Evolutionary conservation across 768 basidiomycete genomes (phyloP), one percentile per base, ranked within the genome.

Genomic region (Symmetrospora coprosmae): DNA sequence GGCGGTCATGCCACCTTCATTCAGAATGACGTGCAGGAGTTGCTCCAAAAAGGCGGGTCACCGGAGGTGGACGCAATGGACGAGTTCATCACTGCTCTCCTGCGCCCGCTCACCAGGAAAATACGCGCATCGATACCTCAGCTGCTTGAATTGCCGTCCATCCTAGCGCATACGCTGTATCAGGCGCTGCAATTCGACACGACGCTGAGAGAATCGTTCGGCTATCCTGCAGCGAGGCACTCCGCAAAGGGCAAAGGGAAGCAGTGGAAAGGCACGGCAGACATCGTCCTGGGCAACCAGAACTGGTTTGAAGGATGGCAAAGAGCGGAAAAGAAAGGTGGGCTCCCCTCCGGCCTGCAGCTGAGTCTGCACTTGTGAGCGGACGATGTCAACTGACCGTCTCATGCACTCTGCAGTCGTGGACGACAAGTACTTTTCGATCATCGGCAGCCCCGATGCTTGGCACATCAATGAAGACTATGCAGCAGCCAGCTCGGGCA

Each of bases 301-400:
- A 84, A 86, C 59, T 97, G 90, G 91, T 96, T 91, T 69, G 80
- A 84, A 39, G 78, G 81, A 2, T 99, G 94, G 94, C 72, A 94
- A 33, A 78, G 80, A 30, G 91, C 86, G 16, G 94, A 99, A 74
- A 82, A 83, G 67, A 78, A 80, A 67, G 97, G 92, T 90, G 68
- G 68, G 88, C 17, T 73, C 45, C 1, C 33, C 8, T 40, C n/a
- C 47, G 16, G 62, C 11, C 17, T n/a, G 23, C n/a, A 5, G 2
- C 23, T 52, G 9, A 39, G 40, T 14, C 28, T 8, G 53, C 37
- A n/a, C n/a, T n/a, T n/a, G n/a, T n/a, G 13, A 7, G n/a, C 11
- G 13, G 25, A n/a, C 25, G 19, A 17, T 50, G 16, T 51, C 23
- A 33, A 19, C 48, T 23, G n/a, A n/a, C n/a, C n/a, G n/a, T n/a